Conservation (phyloP, 805 yeast genomes). For the Nakazawaea peltata region DNA sequence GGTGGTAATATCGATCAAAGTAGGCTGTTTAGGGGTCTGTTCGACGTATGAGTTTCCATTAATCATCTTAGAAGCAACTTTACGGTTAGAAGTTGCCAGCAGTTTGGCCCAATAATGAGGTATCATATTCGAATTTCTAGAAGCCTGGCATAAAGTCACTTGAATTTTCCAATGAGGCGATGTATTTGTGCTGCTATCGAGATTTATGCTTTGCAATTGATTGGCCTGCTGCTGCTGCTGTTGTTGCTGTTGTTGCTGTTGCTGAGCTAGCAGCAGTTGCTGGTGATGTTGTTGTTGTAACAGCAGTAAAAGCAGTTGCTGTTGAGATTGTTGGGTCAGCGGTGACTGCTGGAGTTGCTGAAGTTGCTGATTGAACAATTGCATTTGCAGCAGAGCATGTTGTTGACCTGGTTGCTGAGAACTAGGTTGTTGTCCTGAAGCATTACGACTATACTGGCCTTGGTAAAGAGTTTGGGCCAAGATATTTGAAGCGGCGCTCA, state of each 20-base stretch:
- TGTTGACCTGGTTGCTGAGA: constrained; percentile 21
- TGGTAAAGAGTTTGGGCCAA: constrained; percentile 33
- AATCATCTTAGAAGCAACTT: constrained; percentile 3
- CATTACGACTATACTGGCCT: constrained; percentile 27
- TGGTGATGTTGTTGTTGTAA: constrained; percentile 17
- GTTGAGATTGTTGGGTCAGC: constrained; percentile 11
- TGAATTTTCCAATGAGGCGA: constrained; percentile 74
- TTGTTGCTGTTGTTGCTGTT: constrained; percentile 12
- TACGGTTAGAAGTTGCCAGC: constrained; percentile 48
- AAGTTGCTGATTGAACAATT: constrained; percentile 17
- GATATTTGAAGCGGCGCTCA: constrained; percentile 25
- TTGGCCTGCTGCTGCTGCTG: constrained; percentile 19
- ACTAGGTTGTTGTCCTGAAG: constrained; percentile 21
- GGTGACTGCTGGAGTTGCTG: constrained; percentile 16
- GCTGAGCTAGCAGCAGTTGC: constrained; percentile 14
- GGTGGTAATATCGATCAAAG: constrained; percentile 33
- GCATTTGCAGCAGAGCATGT: constrained; percentile 18
- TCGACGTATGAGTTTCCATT: constrained; percentile 8
- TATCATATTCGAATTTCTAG: constrained; percentile 49
- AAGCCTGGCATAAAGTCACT: constrained; percentile 59
- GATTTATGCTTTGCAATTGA: constrained; percentile 19
- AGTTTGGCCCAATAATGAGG: constrained; percentile 82
- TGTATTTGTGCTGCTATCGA: constrained; percentile 26
- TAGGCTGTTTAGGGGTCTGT: constrained; percentile 13
- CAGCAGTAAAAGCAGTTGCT: constrained; percentile 21